Conservation (phyloP, 106 monocot genomes). For the Dioscorea dumetorum region DNA sequence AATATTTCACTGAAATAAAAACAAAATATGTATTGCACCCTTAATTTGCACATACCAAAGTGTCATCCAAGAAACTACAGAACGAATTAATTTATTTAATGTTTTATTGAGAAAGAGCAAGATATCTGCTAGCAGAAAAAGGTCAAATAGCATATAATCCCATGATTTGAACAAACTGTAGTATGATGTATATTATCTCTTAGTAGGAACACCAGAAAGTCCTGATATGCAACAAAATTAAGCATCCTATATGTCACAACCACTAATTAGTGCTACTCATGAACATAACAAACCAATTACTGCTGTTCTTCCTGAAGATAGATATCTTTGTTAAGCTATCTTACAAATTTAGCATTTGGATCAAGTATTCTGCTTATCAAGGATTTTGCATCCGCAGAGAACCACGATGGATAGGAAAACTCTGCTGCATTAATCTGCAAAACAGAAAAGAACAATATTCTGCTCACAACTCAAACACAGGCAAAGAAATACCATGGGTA, state of each 20-base stretch:
- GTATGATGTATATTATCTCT: background rate
- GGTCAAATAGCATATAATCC: too few species aligned
- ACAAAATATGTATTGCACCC: too few species aligned
- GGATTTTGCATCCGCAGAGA: conserved; percentile 58
- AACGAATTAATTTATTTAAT: too few species aligned
- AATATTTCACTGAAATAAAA: too few species aligned
- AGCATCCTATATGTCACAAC: background rate
- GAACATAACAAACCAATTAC: background rate
- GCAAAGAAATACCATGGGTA: background rate
- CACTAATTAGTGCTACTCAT: background rate
- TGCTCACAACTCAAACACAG: background rate
- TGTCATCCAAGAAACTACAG: too few species aligned
- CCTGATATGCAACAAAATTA: background rate
- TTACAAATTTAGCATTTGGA: conserved; percentile 80
- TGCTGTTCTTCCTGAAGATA: background rate
- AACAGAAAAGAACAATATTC: background rate
- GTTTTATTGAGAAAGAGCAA: too few species aligned
- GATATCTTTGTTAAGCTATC: conserved; percentile 3
- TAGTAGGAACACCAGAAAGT: background rate
- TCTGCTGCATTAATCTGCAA: conserved; percentile 29
- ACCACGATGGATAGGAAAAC: conserved; percentile 77
- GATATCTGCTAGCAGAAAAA: too few species aligned
- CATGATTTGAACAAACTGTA: too few species aligned
- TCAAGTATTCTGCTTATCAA: conserved; percentile 83
- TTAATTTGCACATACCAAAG: too few species aligned